Evolutionary conservation across 106 monocot species (phyloP).

Genomic region (Dendrobium nobile): DNA sequence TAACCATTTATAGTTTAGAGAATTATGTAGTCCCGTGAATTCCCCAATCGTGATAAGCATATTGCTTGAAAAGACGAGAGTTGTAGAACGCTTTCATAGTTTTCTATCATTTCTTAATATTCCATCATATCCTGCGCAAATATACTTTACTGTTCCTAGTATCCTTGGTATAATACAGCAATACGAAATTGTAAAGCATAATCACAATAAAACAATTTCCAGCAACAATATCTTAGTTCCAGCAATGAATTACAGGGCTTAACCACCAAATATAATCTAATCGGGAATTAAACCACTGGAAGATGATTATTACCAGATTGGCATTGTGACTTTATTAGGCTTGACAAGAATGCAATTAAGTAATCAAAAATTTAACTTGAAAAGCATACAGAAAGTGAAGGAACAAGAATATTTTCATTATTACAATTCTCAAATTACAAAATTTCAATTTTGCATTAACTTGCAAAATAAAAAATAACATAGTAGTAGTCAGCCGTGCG

Average conservation of each 20-base stretch:
- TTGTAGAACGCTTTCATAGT: neutral
- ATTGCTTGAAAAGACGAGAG: neutral
- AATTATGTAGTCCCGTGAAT: neutral
- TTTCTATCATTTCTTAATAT: neutral
- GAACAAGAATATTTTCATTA: neutral
- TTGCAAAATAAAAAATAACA: neutral
- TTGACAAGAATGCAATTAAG: neutral
- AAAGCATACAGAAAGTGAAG: neutral
- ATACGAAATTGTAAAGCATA: neutral
- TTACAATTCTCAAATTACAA: neutral
- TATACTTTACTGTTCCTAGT: neutral
- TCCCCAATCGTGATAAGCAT: neutral
- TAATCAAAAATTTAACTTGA: neutral
- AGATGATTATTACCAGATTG: neutral
- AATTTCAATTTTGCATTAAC: neutral
- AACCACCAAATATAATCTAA: neutral
- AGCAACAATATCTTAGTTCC: neutral
- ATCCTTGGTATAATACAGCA: neutral
- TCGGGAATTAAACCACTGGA: neutral
- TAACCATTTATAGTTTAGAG: too few relatives aligned
- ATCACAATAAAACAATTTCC: neutral
- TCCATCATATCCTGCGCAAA: neutral
- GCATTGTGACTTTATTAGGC: neutral
- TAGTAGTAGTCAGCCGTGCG: neutral
- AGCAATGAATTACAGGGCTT: neutral